These are phyloP conservation scores for Phyllostachys edulis DNA, from an alignment of 176 grass and related monocot genomes.

Conservation along the genomic window DNA sequence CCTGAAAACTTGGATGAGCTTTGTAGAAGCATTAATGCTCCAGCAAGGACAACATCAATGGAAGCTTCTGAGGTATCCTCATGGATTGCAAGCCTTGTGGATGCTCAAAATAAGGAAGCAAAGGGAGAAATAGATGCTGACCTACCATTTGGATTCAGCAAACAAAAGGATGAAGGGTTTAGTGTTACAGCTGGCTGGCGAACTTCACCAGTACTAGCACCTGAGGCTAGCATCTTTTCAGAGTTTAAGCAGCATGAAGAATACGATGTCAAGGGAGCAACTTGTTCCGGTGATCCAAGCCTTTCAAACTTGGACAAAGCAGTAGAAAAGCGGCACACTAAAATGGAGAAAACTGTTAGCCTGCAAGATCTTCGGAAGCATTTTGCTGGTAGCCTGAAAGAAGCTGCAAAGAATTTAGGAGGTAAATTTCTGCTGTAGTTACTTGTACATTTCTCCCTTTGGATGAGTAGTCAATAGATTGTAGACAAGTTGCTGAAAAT, in stretches of 20 bases:
- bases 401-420: conserved; percentile 96
- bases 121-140: conserved; percentile 28
- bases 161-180: conserved; percentile 68
- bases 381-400: conserved; percentile 96
- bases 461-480: conserved; percentile 4
- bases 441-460: neutral
- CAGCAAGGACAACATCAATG: conserved; percentile 24
- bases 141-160: conserved; percentile 47
- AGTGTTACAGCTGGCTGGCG: conserved; percentile 58
- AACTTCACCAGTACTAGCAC: conserved; percentile 31
- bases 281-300: conserved; percentile 41
- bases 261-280: conserved; percentile 39
- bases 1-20: conserved; percentile 41
- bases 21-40: conserved; percentile 18
- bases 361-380: conserved; percentile 83
- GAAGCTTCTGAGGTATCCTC: conserved; percentile 50
- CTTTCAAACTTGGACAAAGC: conserved; percentile 42
- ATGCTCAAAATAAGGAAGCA: conserved; percentile 44
- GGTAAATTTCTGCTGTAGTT: conserved; percentile 38
- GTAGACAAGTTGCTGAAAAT: neutral
- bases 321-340: conserved; percentile 69
- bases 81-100: conserved; percentile 54
- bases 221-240: conserved; percentile 47
- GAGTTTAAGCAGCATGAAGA: conserved; percentile 49
- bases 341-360: conserved; percentile 75